phyloP scores from a whole-genome alignment of 2,329 filamentous ascomycete species.

The Leptosphaerulina australis region DNA sequence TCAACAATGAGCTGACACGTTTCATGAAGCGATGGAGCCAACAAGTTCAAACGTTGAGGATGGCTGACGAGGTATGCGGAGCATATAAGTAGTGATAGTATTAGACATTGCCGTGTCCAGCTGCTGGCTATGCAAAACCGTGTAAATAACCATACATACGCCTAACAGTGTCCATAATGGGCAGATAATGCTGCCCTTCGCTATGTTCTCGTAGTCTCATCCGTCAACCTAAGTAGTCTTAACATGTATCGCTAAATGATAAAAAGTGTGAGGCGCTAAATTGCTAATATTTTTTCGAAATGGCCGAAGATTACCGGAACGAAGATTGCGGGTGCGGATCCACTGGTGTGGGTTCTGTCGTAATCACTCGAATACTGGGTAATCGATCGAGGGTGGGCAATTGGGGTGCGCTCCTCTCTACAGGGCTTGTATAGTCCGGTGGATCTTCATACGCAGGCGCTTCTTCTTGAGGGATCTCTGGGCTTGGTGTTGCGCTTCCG shows the following conservation, averaged over 20 bases:
- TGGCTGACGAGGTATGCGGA: too few species aligned
- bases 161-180: neutral
- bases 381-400: slow-evolving; percentile 44
- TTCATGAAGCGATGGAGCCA: too few species aligned
- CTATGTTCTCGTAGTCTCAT: slow-evolving; percentile 12
- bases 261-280: too few species aligned
- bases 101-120: slow-evolving; percentile 5
- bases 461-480: slow-evolving; percentile 39
- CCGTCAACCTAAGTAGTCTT: slow-evolving; percentile 3
- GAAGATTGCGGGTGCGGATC: slow-evolving; percentile 21
- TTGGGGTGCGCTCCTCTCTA: slow-evolving; percentile 36
- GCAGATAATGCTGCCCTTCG: neutral
- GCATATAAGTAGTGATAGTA: slow-evolving; percentile 1
- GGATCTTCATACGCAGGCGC: slow-evolving; percentile 55
- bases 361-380: slow-evolving; percentile 54
- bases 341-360: slow-evolving; percentile 41
- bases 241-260: slow-evolving; percentile 8
- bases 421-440: slow-evolving; percentile 56
- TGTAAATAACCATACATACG: neutral
- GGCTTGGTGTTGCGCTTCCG: slow-evolving; percentile 28
- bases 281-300: too few species aligned
- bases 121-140: slow-evolving; percentile 1
- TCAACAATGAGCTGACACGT: too few species aligned
- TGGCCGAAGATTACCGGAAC: slow-evolving; percentile 9
- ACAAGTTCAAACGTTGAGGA: too few species aligned